phyloP scores from a whole-genome alignment of 306 rosid species.

The Leucaena leucocephala region DNA sequence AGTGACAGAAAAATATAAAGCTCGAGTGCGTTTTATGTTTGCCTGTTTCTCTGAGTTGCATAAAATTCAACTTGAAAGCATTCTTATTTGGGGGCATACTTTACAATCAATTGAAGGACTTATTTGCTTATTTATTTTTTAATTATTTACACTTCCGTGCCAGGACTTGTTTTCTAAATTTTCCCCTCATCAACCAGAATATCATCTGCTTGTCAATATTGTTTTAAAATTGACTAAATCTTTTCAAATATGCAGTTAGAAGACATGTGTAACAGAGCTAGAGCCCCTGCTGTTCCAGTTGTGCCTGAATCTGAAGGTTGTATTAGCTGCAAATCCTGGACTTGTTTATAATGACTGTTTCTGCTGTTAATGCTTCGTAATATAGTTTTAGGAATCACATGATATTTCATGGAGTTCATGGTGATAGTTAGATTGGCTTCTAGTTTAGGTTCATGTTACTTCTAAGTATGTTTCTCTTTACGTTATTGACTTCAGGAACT shows the following conservation, averaged over 20 bases:
- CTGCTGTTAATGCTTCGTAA: conserved; percentile 13
- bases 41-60: conserved; percentile 8
- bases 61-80: conserved; percentile 9
- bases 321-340: conserved; percentile 32
- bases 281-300: conserved; percentile 85
- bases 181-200: conserved; percentile 13
- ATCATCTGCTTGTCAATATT: conserved; percentile 30
- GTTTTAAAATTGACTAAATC: conserved; percentile 26
- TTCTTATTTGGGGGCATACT: background rate
- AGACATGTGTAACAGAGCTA: conserved; percentile 79
- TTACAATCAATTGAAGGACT: background rate
- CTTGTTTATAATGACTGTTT: conserved; percentile 30
- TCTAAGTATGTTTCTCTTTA: conserved; percentile 25
- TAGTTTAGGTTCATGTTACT: conserved; percentile 15
- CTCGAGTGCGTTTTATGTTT: background rate
- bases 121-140: background rate
- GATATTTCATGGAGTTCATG: background rate
- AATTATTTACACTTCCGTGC: background rate
- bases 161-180: background rate
- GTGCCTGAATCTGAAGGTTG: conserved; percentile 93
- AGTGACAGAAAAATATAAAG: conserved; percentile 14
- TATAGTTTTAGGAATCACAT: background rate
- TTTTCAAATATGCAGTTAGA: conserved; percentile 65
- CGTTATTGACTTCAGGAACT: conserved; percentile 67
- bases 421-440: conserved; percentile 14